phyloP scores from a whole-genome alignment of 805 yeast species.

The Myxozyma geophila region DNA sequence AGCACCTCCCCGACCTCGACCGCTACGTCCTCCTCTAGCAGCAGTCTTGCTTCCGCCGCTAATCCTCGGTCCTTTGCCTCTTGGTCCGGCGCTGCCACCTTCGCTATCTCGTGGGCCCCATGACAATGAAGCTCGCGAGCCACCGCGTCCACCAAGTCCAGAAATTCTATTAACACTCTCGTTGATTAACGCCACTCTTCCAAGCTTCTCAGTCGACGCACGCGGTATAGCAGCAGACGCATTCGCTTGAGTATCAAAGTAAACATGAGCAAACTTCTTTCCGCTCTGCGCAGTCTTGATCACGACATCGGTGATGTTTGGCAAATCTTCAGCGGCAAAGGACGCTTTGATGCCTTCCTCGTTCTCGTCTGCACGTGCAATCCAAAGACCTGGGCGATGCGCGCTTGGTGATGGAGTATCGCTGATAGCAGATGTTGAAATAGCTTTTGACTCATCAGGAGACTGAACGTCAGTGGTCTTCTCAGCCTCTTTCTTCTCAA shows the following conservation, averaged over 20 bases:
- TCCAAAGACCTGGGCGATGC: constrained; percentile 48
- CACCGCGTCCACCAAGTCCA: constrained; percentile 4
- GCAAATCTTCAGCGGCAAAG: constrained; percentile 45
- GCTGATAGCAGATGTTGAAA: constrained; percentile 3
- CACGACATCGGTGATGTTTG: constrained; percentile 42
- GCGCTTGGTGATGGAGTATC: constrained; percentile 3
- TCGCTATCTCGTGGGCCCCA: constrained; percentile 6
- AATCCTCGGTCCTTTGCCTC: constrained; percentile 7
- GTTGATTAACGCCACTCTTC: constrained; percentile 26
- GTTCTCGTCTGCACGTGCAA: constrained; percentile 46
- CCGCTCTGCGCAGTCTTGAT: constrained; percentile 42
- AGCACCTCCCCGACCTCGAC: constrained; percentile 15
- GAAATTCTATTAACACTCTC: constrained; percentile 3
- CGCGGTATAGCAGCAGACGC: constrained; percentile 28
- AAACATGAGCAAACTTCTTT: constrained; percentile 46
- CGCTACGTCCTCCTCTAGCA: constrained; percentile 17
- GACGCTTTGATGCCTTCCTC: constrained; percentile 43
- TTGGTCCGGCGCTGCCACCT: neutral
- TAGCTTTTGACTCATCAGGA: constrained; percentile 6
- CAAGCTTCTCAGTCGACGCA: constrained; percentile 25
- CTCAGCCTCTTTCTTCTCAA: neutral
- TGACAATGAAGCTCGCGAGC: neutral
- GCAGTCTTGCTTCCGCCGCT: constrained; percentile 10
- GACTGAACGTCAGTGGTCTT: neutral
- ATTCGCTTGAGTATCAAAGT: constrained; percentile 45